Base-by-base conservation (phyloP, 2,329 filamentous ascomycete species). In the Leptographium procerum region DNA sequence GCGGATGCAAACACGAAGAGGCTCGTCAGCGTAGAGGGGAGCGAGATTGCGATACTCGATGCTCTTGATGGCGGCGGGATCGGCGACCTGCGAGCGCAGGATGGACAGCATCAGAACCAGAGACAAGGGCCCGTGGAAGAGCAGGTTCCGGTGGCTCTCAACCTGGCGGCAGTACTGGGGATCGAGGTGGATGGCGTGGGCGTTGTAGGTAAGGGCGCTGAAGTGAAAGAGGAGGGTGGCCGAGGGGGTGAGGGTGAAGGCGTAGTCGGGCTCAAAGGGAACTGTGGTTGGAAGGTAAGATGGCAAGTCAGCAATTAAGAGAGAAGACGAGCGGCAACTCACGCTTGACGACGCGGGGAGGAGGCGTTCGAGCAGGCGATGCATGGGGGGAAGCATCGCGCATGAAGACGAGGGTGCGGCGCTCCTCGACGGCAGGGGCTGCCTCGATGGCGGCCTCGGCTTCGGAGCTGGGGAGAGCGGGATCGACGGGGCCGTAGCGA, bases 191-290 rank as follows among this genome's bases (percentile, higher is more conserved):
- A 99, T 96, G 19, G 81, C 78, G 71, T 99, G 94, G 1, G 90
- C 89, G 71, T 99, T 99, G 76, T 90, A 91, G 2, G 88, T 92
- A 36, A 99, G 81, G 0, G 91, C 91, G 24, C 88, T 94, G 76
- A 92, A 97, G 60, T 91, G 84, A 73, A 95, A 96, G 57, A 99
- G 83, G 5, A 96, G 80, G 5, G 80, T 75, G 3, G 81, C 76
- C 2, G 85, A 85, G 1, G 91, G 89, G 0, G 73, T 80, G 28
- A 96, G 72, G 0, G 74, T 73, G 64, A 87, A 68, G 26, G 67
- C 67, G 61, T 72, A 70, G 19, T 68, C 68, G 9, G 75, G 69
- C 0, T 66, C 47, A 56, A 70, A 66, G 31, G 70, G 69, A 55
- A 69, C 73, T 74, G 31, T 48, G 2, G 11, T 4, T 6, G 40